phyloP scores from a whole-genome alignment of 305 asterid genomes.

The Fraxinus angustifolia region DNA sequence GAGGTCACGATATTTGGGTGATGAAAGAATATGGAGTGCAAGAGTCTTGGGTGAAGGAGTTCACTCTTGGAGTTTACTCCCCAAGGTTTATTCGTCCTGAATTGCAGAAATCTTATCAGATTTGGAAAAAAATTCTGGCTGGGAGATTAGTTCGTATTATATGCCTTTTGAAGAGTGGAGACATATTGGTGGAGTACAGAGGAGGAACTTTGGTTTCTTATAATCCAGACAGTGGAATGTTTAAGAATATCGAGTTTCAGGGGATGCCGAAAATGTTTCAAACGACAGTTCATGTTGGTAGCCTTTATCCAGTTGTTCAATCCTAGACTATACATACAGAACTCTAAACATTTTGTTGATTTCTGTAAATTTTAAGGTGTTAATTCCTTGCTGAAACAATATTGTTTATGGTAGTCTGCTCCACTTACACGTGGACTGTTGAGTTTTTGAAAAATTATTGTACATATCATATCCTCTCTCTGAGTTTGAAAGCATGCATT shows the following conservation, averaged over 20 bases:
- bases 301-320: constrained; percentile 21
- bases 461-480: neutral
- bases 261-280: constrained; percentile 39
- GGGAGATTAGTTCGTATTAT: constrained; percentile 23
- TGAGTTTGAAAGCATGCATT: neutral
- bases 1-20: constrained; percentile 28
- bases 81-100: constrained; percentile 17
- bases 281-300: constrained; percentile 42
- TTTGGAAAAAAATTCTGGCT: constrained; percentile 28
- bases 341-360: neutral
- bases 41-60: constrained; percentile 42
- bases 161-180: constrained; percentile 33
- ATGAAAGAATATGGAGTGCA: constrained; percentile 42
- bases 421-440: neutral
- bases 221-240: constrained; percentile 12
- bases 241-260: constrained; percentile 17
- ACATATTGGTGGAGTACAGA: constrained; percentile 38
- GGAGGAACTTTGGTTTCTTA: constrained; percentile 39
- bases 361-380: neutral
- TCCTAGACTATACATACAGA: neutral
- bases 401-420: neutral
- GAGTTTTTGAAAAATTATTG: neutral
- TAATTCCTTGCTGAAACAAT: neutral
- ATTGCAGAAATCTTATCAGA: constrained; percentile 17
- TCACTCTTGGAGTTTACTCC: constrained; percentile 23